These are phyloP conservation scores for Ogataea corticis DNA, from an alignment of 805 yeast species.

Conservation along the genomic window DNA sequence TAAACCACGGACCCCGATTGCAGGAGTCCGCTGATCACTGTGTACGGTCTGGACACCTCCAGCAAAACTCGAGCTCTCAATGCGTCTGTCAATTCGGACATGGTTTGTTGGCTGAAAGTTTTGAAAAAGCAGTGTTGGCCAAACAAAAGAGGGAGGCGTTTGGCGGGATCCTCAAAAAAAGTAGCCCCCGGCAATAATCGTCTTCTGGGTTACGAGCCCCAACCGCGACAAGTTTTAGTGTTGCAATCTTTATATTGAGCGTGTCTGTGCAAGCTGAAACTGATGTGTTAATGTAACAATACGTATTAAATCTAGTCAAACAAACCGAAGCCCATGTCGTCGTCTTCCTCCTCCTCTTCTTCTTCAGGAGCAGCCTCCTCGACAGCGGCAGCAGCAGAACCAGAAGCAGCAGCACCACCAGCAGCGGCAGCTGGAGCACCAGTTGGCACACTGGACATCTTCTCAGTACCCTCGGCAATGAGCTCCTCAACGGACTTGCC, in stretches of 20 bases:
- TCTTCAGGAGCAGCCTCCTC: constrained; percentile 57
- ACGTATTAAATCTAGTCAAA: constrained; percentile 72
- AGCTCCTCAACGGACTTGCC: constrained; percentile 76
- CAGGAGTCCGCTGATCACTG: constrained; percentile 16
- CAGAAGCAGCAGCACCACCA: constrained; percentile 55
- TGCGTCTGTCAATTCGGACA: constrained; percentile 15
- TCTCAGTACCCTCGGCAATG: constrained; percentile 77
- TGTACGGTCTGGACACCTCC: constrained; percentile 27
- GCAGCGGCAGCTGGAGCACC: constrained; percentile 76
- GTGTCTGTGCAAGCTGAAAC: constrained; percentile 2
- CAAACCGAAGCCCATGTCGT: constrained; percentile 82
- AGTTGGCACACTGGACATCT: constrained; percentile 78
- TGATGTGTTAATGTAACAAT: constrained; percentile 8
- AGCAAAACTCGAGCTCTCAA: constrained; percentile 18
- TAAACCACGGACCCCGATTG: constrained; percentile 20
- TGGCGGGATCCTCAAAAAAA: not conserved
- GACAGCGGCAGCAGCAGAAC: constrained; percentile 55
- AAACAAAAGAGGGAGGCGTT: not conserved
- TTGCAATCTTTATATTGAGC: not conserved
- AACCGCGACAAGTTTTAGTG: not conserved
- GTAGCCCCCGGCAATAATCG: not conserved
- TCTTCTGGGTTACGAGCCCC: constrained; percentile 2
- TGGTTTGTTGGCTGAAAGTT: not conserved
- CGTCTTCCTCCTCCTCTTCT: constrained; percentile 50
- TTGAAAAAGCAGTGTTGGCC: not conserved